Conservation (phyloP, 768 basidiomycete genomes). For the Krasilnikovozyma curviuscula region DNA sequence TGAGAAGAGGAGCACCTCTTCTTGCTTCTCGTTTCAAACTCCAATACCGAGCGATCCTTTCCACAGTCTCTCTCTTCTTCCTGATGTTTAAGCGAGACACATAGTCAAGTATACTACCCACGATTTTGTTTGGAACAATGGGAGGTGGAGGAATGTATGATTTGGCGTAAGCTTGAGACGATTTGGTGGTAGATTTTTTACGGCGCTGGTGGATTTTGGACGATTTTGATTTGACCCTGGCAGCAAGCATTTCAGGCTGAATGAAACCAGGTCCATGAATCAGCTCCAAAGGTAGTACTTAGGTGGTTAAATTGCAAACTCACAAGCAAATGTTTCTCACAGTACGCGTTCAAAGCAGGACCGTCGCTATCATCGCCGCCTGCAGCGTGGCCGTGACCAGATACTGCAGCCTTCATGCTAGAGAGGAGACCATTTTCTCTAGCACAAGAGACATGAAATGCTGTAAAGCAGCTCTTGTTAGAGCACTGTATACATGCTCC, state of each 20-base stretch:
- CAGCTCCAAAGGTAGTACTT: neutral
- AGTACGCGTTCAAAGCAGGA: constrained; percentile 46
- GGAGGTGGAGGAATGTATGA: constrained; percentile 84
- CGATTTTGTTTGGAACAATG: constrained; percentile 65
- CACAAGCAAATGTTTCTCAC: constrained; percentile 81
- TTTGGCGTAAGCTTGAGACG: constrained; percentile 77
- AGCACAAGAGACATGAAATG: constrained; percentile 90
- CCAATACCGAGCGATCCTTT: constrained; percentile 76
- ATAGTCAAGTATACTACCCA: constrained; percentile 59
- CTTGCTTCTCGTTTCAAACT: constrained; percentile 87
- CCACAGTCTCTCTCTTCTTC: constrained; percentile 58
- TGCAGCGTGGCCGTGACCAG: constrained; percentile 16
- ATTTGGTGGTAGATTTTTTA: constrained; percentile 43
- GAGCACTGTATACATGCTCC: constrained; percentile 95
- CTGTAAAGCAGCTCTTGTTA: constrained; percentile 70
- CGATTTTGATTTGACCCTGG: neutral
- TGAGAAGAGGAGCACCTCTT: constrained; percentile 78
- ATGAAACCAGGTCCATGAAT: neutral
- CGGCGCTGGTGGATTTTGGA: too few species aligned
- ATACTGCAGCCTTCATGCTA: constrained; percentile 26
- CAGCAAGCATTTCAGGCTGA: neutral
- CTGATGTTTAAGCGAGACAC: constrained; percentile 47
- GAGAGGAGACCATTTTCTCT: constrained; percentile 58
- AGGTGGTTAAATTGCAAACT: constrained; percentile 21
- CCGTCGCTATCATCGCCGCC: constrained; percentile 5